Evolutionary conservation across 208 protist genomes (phyloP).

Genomic region (Leishmania tropica): DNA sequence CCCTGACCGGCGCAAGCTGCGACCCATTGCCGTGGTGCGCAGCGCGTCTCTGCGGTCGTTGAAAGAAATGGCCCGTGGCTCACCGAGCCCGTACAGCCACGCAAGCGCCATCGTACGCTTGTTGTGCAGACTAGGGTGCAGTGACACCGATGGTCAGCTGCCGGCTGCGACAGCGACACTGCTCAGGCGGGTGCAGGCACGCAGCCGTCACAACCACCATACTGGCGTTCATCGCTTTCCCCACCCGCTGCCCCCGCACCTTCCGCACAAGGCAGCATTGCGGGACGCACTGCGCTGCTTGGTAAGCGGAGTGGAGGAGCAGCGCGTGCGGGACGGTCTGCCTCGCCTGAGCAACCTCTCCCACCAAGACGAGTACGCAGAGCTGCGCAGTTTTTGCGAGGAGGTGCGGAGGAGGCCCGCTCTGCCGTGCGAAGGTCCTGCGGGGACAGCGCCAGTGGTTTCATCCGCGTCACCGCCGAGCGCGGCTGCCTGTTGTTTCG

Average conservation of each 20-base stretch:
- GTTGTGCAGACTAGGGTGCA: not conserved
- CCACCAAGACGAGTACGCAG: constrained; percentile 62
- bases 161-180: constrained; percentile 5
- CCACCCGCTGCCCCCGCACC: not conserved
- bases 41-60: constrained; percentile 28
- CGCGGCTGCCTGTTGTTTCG: not conserved
- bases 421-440: not conserved
- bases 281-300: constrained; percentile 58
- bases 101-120: not conserved
- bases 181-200: not conserved
- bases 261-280: constrained; percentile 35
- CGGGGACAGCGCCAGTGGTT: not conserved
- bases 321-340: constrained; percentile 30
- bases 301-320: constrained; percentile 45
- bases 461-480: not conserved
- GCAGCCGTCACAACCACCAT: not conserved
- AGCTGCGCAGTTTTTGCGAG: constrained; percentile 66
- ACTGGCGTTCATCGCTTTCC: not conserved
- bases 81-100: constrained; percentile 24
- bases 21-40: constrained; percentile 68
- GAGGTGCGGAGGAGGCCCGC: constrained; percentile 11
- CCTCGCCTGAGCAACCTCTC: constrained; percentile 45
- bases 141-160: not conserved
- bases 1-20: constrained; percentile 65
- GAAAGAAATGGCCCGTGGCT: constrained; percentile 18